phyloP scores from a whole-genome alignment of 306 rosid genomes.

The Dryas octopetala region DNA sequence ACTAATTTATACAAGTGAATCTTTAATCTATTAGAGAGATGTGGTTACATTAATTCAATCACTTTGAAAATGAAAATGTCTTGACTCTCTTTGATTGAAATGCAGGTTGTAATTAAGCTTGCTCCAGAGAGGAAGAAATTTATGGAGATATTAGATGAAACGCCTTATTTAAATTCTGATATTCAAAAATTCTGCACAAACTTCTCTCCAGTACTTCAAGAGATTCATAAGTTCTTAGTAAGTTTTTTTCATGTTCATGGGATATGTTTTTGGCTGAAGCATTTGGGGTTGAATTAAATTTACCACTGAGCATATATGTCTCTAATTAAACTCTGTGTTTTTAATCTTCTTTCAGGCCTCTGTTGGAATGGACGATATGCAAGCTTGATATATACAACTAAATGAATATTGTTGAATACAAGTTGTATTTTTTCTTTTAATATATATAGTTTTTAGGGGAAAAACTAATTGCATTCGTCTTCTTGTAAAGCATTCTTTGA shows the following conservation, averaged over 20 bases:
- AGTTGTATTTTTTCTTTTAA: neutral
- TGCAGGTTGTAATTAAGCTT: constrained; percentile 66
- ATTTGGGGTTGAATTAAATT: too few species aligned
- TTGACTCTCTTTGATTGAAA: constrained; percentile 12
- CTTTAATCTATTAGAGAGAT: too few species aligned
- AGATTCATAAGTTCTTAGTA: constrained; percentile 69
- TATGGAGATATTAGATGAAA: constrained; percentile 63
- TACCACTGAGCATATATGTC: neutral
- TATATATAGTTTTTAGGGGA: neutral
- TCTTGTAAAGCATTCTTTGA: neutral
- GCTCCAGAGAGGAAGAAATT: constrained; percentile 74
- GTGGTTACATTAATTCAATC: too few species aligned
- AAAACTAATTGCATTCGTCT: neutral
- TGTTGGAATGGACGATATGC: constrained; percentile 21
- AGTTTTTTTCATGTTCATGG: neutral
- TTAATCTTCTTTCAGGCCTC: constrained; percentile 16
- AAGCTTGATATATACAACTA: constrained; percentile 20
- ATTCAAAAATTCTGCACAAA: constrained; percentile 45
- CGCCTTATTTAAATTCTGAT: constrained; percentile 43
- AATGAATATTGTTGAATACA: neutral
- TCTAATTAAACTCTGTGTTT: neutral
- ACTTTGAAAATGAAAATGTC: neutral
- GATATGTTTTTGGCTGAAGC: neutral
- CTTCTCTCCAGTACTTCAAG: constrained; percentile 54
- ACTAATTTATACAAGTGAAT: too few species aligned